Evolutionary conservation across 257 asterid genomes (phyloP), one percentile per base, ranked within the genome.

Genomic region (Nicotiana noctiflora): DNA sequence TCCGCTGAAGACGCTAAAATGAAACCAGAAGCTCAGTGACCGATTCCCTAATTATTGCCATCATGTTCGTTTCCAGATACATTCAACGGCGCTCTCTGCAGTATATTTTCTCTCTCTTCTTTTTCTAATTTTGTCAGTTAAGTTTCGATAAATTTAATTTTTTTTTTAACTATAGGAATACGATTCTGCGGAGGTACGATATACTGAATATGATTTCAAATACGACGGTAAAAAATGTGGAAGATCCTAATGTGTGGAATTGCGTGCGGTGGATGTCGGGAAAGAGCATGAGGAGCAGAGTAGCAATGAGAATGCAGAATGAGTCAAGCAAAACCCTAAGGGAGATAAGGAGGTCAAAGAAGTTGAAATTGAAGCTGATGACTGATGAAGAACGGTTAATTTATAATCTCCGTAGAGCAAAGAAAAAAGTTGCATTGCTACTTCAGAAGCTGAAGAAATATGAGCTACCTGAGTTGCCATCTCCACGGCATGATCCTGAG

Each of bases 401-500:
- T 66, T 92, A 90, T 88, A 92, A 70, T 70, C 77, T 70, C 57
- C 46, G 77, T 19, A 70, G 77, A 70, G 77, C 99, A 70, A 96
- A 92, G 97, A 96, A 96, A 88, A 96, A 96, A 84, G 98, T 94
- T 25, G 97, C 99, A 8, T 87, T 96, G 86, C 99, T 96, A 80
- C 95, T 96, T 61, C 98, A 94, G 85, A 96, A 94, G 91, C 92
- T 96, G 88, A 92, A 94, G 77, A 96, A 94, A 88, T 96, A 92
- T 12, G 99, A 96, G 88, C 88, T 96, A 66, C 99, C 99, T 0
- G 99, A 96, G 85, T 92, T 96, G 85, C 99, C 99, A 49, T 60
- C 93, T 76, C 97, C 98, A 8, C 90, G 95, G 59, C 99, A 96
- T 64, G 98, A 96, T 85, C 99, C 99, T 4, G 98, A 96, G 88